Evolutionary conservation across 1,139 yeast species (phyloP).

Genomic region (Magnusiomyces magnusii): DNA sequence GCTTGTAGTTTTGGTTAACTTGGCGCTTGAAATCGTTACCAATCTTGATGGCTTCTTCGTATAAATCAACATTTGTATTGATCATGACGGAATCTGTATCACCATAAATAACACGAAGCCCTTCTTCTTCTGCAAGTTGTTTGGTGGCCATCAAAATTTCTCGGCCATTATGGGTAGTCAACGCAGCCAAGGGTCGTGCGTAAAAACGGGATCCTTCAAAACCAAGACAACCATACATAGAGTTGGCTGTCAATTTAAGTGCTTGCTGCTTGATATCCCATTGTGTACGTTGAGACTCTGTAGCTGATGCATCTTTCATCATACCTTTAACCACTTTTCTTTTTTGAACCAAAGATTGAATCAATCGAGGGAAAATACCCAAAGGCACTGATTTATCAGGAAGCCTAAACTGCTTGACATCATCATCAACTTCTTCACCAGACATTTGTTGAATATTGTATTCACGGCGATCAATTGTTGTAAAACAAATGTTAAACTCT

Average conservation of each 20-base stretch:
- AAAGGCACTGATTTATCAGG: slow-evolving; percentile 54
- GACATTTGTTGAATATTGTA: slow-evolving; percentile 34
- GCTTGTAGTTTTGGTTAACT: slow-evolving; percentile 81
- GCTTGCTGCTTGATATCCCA: slow-evolving; percentile 97
- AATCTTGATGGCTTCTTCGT: slow-evolving; percentile 66
- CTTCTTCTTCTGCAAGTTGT: slow-evolving; percentile 79
- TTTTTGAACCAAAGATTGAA: slow-evolving; percentile 78
- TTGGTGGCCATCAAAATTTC: slow-evolving; percentile 92
- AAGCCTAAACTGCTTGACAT: slow-evolving; percentile 57
- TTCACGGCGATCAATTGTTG: slow-evolving; percentile 66
- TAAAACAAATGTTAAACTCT: slow-evolving; percentile 94
- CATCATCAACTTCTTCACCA: slow-evolving; percentile 17
- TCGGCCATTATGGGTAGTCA: slow-evolving; percentile 93
- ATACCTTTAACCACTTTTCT: slow-evolving; percentile 90
- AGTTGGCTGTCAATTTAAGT: slow-evolving; percentile 91
- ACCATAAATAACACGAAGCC: slow-evolving; percentile 87
- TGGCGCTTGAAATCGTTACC: slow-evolving; percentile 78
- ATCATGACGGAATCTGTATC: slow-evolving; percentile 99
- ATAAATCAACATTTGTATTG: slow-evolving; percentile 71
- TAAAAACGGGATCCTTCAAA: slow-evolving; percentile 86
- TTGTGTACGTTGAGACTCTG: slow-evolving; percentile 49
- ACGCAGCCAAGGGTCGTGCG: slow-evolving; percentile 93
- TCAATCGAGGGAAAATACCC: slow-evolving; percentile 82
- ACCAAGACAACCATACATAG: slow-evolving; percentile 99
- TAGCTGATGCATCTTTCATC: slow-evolving; percentile 65